Base-by-base conservation (phyloP, 1,284 basidiomycete genomes). In the Moniliophthora roreri region DNA sequence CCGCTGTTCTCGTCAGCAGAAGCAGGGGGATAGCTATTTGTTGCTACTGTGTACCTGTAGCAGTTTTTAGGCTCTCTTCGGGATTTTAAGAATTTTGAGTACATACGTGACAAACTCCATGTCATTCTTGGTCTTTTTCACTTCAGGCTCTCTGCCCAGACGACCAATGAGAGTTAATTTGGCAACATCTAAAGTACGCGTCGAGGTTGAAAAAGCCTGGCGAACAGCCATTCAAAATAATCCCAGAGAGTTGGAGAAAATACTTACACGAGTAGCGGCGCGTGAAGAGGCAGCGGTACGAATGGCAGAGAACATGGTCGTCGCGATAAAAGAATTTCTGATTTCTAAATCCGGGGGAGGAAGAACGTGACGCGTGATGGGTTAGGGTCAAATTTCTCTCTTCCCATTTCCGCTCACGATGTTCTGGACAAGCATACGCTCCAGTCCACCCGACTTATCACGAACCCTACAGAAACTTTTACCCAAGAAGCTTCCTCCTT, bases 161-260 rank as follows among this genome's bases (percentile, higher is more conserved):
- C 82, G 81, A 38, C 91, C 91, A 62, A 94, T 74, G 56, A 94
- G 83, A 23, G 78, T 78, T 54, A 94, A 78, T 69, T 87, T 91
- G 18, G 91, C 80, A 46, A 93, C 62, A 66, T 91, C 86, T 49
- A 75, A 64, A 24, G 74, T 63, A 56, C 82, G 78, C 48, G 77
- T 61, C 11, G 77, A 79, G 2, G 85, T 84, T 7, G 88, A 85
- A 68, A 93, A 93, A 1, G 83, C 68, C 90, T 93, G 62, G 9
- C 46, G 38, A 57, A 42, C 53, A 50, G 23, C 46, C 26, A 41
- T 18, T 13, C 20, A 8, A 35, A 0, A 16, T 7, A n/a, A 15
- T 39, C 11, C 39, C 2, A 5, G 16, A 37, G 49, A 2, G 38
- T 15, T 23, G 51, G 54, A 5, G 39, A 13, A 16, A 28, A 50